Base-by-base conservation (phyloP, 768 basidiomycete genomes). In the Lentinula lateritia region DNA sequence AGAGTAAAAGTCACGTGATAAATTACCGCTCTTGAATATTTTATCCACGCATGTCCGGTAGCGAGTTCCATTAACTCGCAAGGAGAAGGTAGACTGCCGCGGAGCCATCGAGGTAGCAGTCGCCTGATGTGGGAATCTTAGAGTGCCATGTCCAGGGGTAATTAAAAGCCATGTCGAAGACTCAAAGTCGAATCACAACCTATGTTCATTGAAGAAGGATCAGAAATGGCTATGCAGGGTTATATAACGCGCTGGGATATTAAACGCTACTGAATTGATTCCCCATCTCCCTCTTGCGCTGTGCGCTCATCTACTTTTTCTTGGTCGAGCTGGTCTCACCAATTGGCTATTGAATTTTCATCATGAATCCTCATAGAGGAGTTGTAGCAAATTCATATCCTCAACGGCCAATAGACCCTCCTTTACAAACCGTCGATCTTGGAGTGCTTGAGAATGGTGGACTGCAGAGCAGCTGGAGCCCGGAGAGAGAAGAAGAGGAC, bases 271-370 rank as follows among this genome's bases (percentile, higher is more conserved):
- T 34, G 56, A 58, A 43, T 50, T 50, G 43, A 48, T 59, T 50
- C 38, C 45, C 48, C 50, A 48, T 48, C 46, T 48, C 36, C 38
- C 59, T 20, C 48, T 41, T 52, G 59, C 59, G 59, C 59, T 52
- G 59, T 50, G 59, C 59, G 59, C 58, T 23, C 35, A 54, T 41
- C 35, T 42, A 20, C 18, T 8, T 39, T 61, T 58, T 48, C 41
- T 39, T 60, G 62, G 63, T 67, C 58, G 66, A 68, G 67, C 68
- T 62, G 68, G 69, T 67, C 67, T 70, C 64, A 62, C 63, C 63
- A 63, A 64, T 58, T 56, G 55, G 55, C 55, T 41, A 56, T 43
- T 56, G 55, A 56, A 43, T 56, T 55, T 55, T 20, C 53, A 48
- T 52, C 52, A 23, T 54, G 20, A 38, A 69, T 69, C 50, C 59